Evolutionary conservation across 768 basidiomycete genomes (phyloP), one percentile per base, ranked within the genome.

Genomic region (Xerocomus potaroensis): DNA sequence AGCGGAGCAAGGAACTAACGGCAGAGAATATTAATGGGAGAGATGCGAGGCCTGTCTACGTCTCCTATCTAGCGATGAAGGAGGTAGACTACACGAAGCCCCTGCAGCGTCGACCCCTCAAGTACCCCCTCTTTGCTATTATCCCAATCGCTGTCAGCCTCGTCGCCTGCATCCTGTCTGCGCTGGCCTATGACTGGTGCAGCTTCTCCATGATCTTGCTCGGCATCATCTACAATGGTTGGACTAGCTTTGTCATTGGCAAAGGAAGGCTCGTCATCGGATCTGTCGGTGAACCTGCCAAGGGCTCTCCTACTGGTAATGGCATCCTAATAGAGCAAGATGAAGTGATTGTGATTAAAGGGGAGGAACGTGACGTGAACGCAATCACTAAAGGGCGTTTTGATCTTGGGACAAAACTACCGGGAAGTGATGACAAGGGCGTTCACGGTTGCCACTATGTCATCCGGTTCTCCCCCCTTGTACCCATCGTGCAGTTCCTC

Each of bases 171-270:
- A 48, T 36, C 3, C 15, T 54, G 9, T 66, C 52, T 29, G 63
- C 51, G 4, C 1, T 54, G 7, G 52, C 29, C 19, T 22, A 21
- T 4, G 67, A 68, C 19, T 67, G 58, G 59, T 60, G 45, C 19
- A 57, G 61, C 11, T 59, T 58, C 12, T 33, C 35, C 1, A 47
- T 68, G 54, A 61, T 69, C 24, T 42, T 68, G 2, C 41, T 60
- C 1, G 67, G 67, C 0, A 63, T 68, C 19, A 1, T 66, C 8
- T 50, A 63, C 30, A 65, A 53, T n/a, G 66, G 68, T 12, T 0
- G 61, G 15, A 56, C 61, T 6, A 57, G 57, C 47, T 41, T 55
- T 21, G 48, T 53, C 33, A 49, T 66, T 5, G 62, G 62, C 30
- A 61, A 56, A 0, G 62, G 53, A 41, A 50, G 48, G 11, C 34